Evolutionary conservation across 2,329 filamentous ascomycete species (phyloP).

Genomic region (Colletotrichum sp.): DNA sequence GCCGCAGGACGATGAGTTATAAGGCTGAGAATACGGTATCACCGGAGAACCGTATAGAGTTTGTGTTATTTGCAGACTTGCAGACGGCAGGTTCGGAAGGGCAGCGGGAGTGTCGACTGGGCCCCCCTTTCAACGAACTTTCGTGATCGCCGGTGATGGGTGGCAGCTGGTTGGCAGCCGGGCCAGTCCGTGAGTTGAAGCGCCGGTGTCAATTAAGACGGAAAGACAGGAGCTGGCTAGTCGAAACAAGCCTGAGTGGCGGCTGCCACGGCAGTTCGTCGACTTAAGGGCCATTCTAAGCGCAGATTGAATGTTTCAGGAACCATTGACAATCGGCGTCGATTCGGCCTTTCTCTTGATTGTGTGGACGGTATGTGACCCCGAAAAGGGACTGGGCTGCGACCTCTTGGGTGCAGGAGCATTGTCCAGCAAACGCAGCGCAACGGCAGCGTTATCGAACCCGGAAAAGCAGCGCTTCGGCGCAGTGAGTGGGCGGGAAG

Average conservation of each 20-base stretch:
- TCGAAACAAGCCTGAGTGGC: conserved; percentile 4
- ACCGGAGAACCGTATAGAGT: background rate
- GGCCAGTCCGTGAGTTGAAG: conserved; percentile 11
- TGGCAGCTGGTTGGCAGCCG: conserved; percentile 7
- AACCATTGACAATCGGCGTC: conserved; percentile 24
- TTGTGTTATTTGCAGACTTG: background rate
- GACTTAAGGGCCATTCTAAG: conserved; percentile 12
- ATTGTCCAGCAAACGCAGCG: background rate
- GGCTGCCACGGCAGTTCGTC: conserved; percentile 7
- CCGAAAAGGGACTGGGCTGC: conserved; percentile 4
- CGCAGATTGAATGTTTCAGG: conserved; percentile 20
- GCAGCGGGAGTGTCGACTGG: background rate
- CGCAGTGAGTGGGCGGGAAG: conserved; percentile 29
- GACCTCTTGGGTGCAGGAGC: conserved; percentile 10
- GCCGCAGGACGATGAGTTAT: background rate
- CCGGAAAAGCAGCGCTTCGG: conserved; percentile 5
- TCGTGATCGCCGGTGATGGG: background rate
- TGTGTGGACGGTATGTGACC: conserved; percentile 14
- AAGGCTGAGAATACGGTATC: background rate
- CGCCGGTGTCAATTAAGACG: conserved; percentile 8
- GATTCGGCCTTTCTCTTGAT: conserved; percentile 25
- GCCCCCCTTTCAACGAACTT: background rate
- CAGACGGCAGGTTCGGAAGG: background rate
- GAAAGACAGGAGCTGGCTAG: conserved; percentile 4
- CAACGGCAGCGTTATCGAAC: background rate